Base-by-base conservation (phyloP, 1,139 yeast species). In the Entelexis paramagnoliae region DNA sequence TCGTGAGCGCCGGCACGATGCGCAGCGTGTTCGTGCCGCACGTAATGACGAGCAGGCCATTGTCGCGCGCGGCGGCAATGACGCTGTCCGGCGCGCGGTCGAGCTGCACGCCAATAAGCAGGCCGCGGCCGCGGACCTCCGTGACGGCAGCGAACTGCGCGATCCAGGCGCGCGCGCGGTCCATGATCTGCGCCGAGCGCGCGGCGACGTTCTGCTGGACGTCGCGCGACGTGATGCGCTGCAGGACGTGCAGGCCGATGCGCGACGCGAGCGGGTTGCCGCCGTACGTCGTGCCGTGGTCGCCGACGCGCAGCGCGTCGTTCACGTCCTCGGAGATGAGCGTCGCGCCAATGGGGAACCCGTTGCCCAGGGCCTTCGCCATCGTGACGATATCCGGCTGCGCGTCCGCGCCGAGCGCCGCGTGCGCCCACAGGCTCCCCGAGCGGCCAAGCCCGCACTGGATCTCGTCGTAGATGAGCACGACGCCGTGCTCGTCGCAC, bases 271-370 rank as follows among this genome's bases (percentile, higher is more conserved):
- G 72, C 48, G 98, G 97, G 66, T 91, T 91, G 50, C 98, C 98
- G 57, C 98, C 98, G 65, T 84, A 91, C 0, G 98, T 91, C 5
- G 97, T 89, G 49, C 98, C 98, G 66, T 91, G 98, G 65, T 91
- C 98, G 51, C 98, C 98, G 19, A 86, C 91, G 55, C 79, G 74
- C 60, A 91, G 72, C 1, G 74, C 79, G 14, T 72, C 67, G 64
- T 87, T 94, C 32, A 91, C 84, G 54, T 78, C 75, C 59, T 86
- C 93, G 49, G 85, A 79, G 51, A 91, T 80, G 77, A 91, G 76
- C 4, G 95, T 85, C 8, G 97, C 98, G 49, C 95, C 96, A 61
- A 91, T 83, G 36, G 98, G 98, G 73, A 80, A 87, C n/a, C 98
- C 98, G 64, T 91, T 91, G 55, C 98, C 98, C 43, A 91, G 73